Base-by-base conservation (phyloP, 306 rosid genomes). In the Citrullus mucosospermus region DNA sequence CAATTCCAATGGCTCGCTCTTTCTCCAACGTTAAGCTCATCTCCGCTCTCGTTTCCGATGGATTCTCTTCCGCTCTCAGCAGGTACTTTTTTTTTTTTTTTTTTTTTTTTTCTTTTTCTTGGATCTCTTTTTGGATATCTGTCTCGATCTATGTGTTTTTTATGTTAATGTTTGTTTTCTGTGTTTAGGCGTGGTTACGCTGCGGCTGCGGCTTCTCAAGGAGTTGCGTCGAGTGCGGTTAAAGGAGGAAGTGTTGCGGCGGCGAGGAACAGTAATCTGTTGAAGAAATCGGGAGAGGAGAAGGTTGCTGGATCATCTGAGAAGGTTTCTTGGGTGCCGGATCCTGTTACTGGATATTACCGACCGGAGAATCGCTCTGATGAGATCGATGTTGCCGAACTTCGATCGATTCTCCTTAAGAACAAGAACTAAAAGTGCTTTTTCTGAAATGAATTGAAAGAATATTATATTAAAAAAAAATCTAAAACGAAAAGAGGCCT, bases 271-370 rank as follows among this genome's bases (percentile, higher is more conserved):
- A 56, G 75, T 50, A 86, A 80, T 78, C 55, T 80, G 48, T 61
- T 56, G 78, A 80, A 81, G 54, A 93, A 89, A 16, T 41, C 91
- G 9, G 87, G 76, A 34, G 96, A 90, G 39, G 87, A 85, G 36
- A 74, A 51, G 10, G 80, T 14, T 0, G 80, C 14, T 0, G 77
- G 34, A 8, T 44, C 81, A 3, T 0, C 82, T 28, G 84, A 81
- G 78, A 92, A 91, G 84, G 97, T 86, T 11, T 80, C 95, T 36
- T 94, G 98, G 98, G 88, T 92, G 13, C 98, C 98, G 2, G 93
- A 92, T 56, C 98, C 98, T 4, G 89, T 86, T 12, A 94, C 98
- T 18, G 98, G 98, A 6, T 85, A 86, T 82, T 94, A 94, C 80
- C 85, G 81, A 6, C 98, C 97, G 0, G 98, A 89, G 82, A 94